Conservation (phyloP, 352 stramenopile genomes). For the Pythium guiyangense region DNA sequence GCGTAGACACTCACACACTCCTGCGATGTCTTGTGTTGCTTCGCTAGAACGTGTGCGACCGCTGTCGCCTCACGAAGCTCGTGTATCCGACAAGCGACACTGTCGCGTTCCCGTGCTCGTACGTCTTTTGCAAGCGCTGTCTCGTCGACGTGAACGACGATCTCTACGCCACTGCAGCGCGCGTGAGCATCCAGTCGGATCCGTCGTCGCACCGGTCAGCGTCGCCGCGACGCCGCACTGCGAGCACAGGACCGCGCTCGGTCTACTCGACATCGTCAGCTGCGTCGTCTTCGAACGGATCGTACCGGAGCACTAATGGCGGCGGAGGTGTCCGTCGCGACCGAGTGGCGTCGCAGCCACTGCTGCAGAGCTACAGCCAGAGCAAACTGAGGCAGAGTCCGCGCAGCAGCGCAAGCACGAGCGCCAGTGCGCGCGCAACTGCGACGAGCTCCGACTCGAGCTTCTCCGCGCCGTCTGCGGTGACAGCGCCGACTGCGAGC, state of each 20-base stretch:
- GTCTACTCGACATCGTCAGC: conserved; percentile 14
- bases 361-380: conserved; percentile 3
- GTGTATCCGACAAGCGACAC: conserved; percentile 49
- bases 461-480: background rate
- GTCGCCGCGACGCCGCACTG: conserved; percentile 10
- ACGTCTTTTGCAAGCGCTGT: conserved; percentile 59
- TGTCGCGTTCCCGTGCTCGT: conserved; percentile 45
- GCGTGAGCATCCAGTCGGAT: conserved; percentile 40
- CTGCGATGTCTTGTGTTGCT: background rate
- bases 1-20: too few species aligned
- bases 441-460: conserved; percentile 12
- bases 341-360: background rate
- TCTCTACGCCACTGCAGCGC: conserved; percentile 25
- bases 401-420: conserved; percentile 13
- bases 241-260: conserved; percentile 4
- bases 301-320: conserved; percentile 21
- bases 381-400: conserved; percentile 10
- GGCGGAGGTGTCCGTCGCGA: background rate
- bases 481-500: background rate
- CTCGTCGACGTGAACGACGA: conserved; percentile 42
- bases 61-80: conserved; percentile 49
- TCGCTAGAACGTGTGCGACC: conserved; percentile 48
- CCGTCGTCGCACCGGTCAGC: conserved; percentile 23
- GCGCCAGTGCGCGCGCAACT: conserved; percentile 5
- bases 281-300: background rate